Conservation (phyloP, 306 rosid genomes). For the Quercus engelmannii region DNA sequence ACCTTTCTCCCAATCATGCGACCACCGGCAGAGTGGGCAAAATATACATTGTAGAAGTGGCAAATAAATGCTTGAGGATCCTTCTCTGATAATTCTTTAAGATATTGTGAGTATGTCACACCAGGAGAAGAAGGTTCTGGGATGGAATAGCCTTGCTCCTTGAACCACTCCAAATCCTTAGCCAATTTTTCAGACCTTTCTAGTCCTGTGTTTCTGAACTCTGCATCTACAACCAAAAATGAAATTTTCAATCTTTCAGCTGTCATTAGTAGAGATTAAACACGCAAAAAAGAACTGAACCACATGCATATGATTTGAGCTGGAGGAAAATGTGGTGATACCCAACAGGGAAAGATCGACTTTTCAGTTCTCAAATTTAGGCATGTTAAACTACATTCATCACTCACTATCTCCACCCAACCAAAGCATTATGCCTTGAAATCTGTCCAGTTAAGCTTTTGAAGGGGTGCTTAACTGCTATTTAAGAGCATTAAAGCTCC, state of each 20-base stretch:
- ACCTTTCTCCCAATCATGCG: conserved; percentile 94
- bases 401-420: background rate
- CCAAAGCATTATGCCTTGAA: background rate
- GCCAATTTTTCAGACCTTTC: conserved; percentile 88
- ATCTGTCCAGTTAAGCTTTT: background rate
- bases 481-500: no score
- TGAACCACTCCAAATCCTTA: conserved; percentile 93
- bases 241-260: background rate
- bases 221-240: conserved; percentile 51
- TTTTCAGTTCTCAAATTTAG: background rate
- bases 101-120: conserved; percentile 60
- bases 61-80: conserved; percentile 93
- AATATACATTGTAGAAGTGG: conserved; percentile 92
- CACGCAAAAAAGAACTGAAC: background rate
- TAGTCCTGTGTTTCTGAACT: conserved; percentile 82
- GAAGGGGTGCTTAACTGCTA: no score
- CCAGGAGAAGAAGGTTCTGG: conserved; percentile 93
- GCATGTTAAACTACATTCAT: background rate
- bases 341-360: background rate
- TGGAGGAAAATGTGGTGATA: background rate
- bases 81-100: conserved; percentile 64
- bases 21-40: conserved; percentile 97
- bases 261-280: background rate
- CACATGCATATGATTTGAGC: background rate
- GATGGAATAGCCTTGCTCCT: conserved; percentile 77